Conservation (phyloP, 805 yeast species). For the Diddensiella santjacobensis region DNA sequence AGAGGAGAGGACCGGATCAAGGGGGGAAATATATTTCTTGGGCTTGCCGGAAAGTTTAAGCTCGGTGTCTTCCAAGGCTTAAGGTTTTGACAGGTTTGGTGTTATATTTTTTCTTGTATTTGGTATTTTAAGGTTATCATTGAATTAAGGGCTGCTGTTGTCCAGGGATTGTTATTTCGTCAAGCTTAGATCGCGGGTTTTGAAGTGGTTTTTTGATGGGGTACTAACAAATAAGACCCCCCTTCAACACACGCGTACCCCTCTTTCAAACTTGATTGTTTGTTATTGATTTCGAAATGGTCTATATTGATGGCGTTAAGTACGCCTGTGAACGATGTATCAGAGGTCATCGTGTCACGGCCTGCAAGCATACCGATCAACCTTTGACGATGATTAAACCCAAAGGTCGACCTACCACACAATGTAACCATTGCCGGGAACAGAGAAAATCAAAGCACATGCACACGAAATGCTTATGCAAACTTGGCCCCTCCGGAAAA, state of each 20-base stretch:
- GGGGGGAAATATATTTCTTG: not conserved
- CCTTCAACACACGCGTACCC: not conserved
- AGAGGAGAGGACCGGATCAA: not conserved
- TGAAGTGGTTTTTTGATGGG: not conserved
- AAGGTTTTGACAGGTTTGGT: not conserved
- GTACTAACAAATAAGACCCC: not conserved
- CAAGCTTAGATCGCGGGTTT: too few species aligned
- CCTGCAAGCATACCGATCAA: slow-evolving; percentile 89
- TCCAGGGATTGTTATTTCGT: too few species aligned
- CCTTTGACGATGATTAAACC: slow-evolving; percentile 92
- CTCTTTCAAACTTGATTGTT: not conserved
- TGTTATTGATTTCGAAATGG: slow-evolving; percentile 48
- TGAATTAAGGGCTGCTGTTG: too few species aligned
- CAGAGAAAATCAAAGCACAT: slow-evolving; percentile 24
- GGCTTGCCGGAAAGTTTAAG: not conserved
- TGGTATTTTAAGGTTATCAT: too few species aligned
- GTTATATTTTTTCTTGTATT: too few species aligned
- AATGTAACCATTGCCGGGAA: slow-evolving; percentile 68
- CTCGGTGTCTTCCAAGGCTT: not conserved
- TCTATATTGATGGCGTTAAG: slow-evolving; percentile 84
- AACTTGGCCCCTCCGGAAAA: slow-evolving; percentile 10
- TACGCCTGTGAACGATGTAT: slow-evolving; percentile 96
- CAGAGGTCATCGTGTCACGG: slow-evolving; percentile 92
- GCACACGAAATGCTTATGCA: slow-evolving; percentile 36
- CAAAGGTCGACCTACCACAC: slow-evolving; percentile 93